Evolutionary conservation across 1,139 yeast species (phyloP).

Genomic region (Yamadazyma jaroonii): DNA sequence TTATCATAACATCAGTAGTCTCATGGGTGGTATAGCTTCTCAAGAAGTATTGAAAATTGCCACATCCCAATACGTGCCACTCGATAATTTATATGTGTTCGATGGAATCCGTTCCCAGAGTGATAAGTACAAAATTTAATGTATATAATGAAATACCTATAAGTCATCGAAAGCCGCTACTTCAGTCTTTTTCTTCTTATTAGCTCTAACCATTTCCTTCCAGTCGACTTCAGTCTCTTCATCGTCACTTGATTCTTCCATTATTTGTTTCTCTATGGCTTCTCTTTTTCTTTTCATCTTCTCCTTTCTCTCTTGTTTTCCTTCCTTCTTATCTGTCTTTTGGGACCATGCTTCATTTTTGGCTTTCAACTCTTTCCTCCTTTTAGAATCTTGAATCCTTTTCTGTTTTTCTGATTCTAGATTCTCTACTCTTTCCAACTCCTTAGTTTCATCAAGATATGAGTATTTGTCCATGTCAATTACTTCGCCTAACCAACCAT

Average conservation of each 20-base stretch:
- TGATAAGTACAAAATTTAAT: conserved; percentile 44
- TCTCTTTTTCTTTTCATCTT: conserved; percentile 63
- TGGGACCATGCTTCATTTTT: conserved; percentile 81
- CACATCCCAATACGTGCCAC: conserved; percentile 72
- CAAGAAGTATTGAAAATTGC: conserved; percentile 69
- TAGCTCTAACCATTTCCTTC: conserved; percentile 75
- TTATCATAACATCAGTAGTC: conserved; percentile 34
- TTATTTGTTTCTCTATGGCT: conserved; percentile 55
- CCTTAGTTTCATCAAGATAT: conserved; percentile 65
- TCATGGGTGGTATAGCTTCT: conserved; percentile 77
- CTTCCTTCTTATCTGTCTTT: conserved; percentile 61
- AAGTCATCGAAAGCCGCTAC: conserved; percentile 74
- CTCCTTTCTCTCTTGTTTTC: conserved; percentile 59
- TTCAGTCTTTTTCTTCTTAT: conserved; percentile 52
- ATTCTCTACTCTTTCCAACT: conserved; percentile 57
- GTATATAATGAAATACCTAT: conserved; percentile 22
- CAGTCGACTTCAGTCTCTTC: conserved; percentile 71
- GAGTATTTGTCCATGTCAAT: conserved; percentile 65
- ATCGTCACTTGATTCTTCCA: conserved; percentile 41
- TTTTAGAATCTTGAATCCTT: conserved; percentile 47
- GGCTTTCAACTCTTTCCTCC: conserved; percentile 44
- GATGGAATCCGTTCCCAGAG: conserved; percentile 62
- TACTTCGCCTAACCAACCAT: conserved; percentile 69
- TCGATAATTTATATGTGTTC: conserved; percentile 62
- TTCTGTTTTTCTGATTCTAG: conserved; percentile 45